Percentiles rank a stretch among this genome's conserved stretches.
Evolutionary conservation across 2,329 filamentous ascomycete genomes (phyloP).

Genomic region (Keithomyces neogunnii): DNA sequence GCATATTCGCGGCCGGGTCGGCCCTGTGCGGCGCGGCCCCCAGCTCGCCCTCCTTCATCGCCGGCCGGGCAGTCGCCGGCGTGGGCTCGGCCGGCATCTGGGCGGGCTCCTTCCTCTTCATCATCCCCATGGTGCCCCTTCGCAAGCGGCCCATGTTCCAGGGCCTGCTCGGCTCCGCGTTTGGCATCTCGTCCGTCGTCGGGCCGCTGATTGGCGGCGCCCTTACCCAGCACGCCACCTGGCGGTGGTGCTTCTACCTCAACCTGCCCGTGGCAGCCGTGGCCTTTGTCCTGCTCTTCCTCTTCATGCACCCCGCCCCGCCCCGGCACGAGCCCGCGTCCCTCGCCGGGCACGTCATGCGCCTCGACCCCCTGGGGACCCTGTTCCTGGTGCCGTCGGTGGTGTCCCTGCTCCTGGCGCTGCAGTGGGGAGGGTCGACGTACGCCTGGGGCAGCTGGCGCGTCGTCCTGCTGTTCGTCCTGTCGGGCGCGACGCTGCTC

Average conservation of each 20-base stretch:
- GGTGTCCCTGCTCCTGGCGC: constrained; percentile 50
- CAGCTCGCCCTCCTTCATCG: constrained; percentile 43
- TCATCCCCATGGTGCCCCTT: constrained; percentile 51
- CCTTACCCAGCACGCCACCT: constrained; percentile 38
- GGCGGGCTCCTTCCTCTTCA: constrained; percentile 46
- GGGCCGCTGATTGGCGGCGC: constrained; percentile 47
- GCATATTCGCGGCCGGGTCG: constrained; percentile 47
- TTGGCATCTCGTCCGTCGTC: constrained; percentile 44
- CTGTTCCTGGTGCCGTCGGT: constrained; percentile 51
- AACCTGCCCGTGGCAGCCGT: constrained; percentile 47
- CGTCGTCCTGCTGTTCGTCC: constrained; percentile 43
- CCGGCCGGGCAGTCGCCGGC: constrained; percentile 49
- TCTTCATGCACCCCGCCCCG: constrained; percentile 37
- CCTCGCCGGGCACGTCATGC: constrained; percentile 34
- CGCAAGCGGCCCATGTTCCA: constrained; percentile 52
- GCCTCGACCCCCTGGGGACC: constrained; percentile 51
- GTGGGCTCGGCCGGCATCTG: constrained; percentile 49
- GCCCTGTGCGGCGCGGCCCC: constrained; percentile 46
- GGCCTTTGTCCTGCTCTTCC: constrained; percentile 38
- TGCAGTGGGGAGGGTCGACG: constrained; percentile 53
- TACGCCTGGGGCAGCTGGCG: constrained; percentile 45
- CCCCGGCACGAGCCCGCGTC: constrained; percentile 20
- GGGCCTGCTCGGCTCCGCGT: constrained; percentile 44
- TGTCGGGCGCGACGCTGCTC: constrained; percentile 37
- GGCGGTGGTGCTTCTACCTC: constrained; percentile 53